A percentile compares a stretch with the other conserved stretches of the same genome.
Evolutionary conservation across 345 rosid genomes (phyloP).

Genomic region (Melastoma malabathricum): DNA sequence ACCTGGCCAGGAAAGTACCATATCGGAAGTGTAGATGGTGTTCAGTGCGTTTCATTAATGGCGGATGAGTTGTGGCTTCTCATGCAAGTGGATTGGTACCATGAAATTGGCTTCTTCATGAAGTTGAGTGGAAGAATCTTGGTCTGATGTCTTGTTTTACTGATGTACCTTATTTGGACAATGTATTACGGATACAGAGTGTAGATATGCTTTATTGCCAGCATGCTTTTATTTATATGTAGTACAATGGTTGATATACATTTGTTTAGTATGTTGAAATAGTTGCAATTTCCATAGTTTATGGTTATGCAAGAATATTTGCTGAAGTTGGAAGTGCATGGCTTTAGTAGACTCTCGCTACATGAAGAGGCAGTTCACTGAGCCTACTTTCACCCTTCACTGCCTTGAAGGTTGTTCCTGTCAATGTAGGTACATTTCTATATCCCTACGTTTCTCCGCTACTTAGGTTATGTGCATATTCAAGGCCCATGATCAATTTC

Average conservation of each 20-base stretch:
- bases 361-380: slow-evolving; percentile 51
- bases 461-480: slow-evolving; percentile 61
- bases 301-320: slow-evolving; percentile 80
- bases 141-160: too few species aligned
- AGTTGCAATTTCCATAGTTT: slow-evolving; percentile 31
- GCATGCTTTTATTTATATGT: too few species aligned
- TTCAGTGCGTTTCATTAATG: slow-evolving; percentile 56
- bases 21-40: slow-evolving; percentile 50
- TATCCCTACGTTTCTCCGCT: not conserved
- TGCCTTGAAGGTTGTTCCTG: slow-evolving; percentile 73
- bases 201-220: too few species aligned
- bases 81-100: slow-evolving; percentile 38
- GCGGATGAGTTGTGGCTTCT: slow-evolving; percentile 91
- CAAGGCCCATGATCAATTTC: slow-evolving; percentile 33
- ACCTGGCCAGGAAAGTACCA: slow-evolving; percentile 22
- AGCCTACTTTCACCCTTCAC: slow-evolving; percentile 63
- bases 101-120: not conserved
- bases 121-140: too few species aligned
- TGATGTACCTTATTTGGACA: too few species aligned
- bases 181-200: too few species aligned
- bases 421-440: slow-evolving; percentile 44
- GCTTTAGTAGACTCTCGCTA: slow-evolving; percentile 50
- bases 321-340: slow-evolving; percentile 66
- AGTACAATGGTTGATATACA: too few species aligned
- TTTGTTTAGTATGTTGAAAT: too few species aligned